A percentile compares a stretch with the other conserved stretches of the same genome.
Evolutionary conservation across 257 asterid genomes (phyloP).

Genomic region (Datura wrightii): DNA sequence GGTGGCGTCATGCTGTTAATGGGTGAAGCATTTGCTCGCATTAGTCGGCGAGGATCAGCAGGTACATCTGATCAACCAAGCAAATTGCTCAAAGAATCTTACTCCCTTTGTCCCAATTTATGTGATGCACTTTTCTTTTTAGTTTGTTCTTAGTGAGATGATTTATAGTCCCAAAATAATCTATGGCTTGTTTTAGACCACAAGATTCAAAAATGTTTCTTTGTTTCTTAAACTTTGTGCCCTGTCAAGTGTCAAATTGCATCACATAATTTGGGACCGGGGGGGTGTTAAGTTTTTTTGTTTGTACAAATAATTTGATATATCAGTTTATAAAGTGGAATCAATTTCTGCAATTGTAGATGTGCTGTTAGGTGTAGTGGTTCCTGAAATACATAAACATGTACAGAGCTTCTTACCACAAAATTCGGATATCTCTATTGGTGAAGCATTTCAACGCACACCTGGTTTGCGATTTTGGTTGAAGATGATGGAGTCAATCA

Average conservation of each 20-base stretch:
- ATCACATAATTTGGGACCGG: background rate
- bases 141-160: background rate
- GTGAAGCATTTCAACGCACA: constrained; percentile 51
- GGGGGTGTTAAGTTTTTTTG: background rate
- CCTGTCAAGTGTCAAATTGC: background rate
- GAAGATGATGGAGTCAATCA: constrained; percentile 76
- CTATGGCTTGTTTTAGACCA: background rate
- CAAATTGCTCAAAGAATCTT: constrained; percentile 30
- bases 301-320: background rate
- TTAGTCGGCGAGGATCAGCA: constrained; percentile 91
- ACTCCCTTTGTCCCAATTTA: constrained; percentile 6
- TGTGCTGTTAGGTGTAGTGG: constrained; percentile 72
- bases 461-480: constrained; percentile 79
- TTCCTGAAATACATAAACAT: constrained; percentile 62
- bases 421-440: constrained; percentile 45
- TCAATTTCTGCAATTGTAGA: constrained; percentile 48
- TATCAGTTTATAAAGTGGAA: constrained; percentile 30
- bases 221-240: background rate
- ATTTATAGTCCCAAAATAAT: background rate
- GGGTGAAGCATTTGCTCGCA: constrained; percentile 79
- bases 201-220: background rate
- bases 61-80: constrained; percentile 54
- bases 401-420: constrained; percentile 55
- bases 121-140: constrained; percentile 11
- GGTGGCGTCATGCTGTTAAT: constrained; percentile 56